Conservation (phyloP, 225 moss, liverwort and hornwort species). For the Sphagnum contortum region DNA sequence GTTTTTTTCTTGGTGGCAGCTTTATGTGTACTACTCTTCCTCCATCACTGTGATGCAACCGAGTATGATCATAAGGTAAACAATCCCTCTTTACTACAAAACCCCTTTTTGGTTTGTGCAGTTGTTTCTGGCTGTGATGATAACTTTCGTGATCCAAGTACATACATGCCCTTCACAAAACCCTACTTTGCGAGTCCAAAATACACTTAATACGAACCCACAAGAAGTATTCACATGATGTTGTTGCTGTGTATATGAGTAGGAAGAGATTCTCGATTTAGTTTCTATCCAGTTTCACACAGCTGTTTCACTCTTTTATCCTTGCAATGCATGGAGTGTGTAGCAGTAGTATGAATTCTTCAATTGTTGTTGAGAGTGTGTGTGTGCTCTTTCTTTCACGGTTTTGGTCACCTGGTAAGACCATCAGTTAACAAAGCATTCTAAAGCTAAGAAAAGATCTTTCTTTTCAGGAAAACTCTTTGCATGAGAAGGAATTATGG, state of each 20-base stretch:
- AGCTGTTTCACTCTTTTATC: too few relatives aligned
- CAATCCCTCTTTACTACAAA: neutral
- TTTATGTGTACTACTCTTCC: constrained; percentile 5
- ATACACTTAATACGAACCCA: neutral
- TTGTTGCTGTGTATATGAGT: neutral
- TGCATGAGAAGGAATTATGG: neutral
- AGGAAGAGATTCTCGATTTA: too few relatives aligned
- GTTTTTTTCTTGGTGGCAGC: constrained; percentile 26
- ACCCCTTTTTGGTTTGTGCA: neutral
- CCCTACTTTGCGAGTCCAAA: too few relatives aligned
- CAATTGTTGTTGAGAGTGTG: too few relatives aligned
- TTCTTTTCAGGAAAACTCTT: neutral
- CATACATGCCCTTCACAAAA: too few relatives aligned
- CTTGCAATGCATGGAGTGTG: too few relatives aligned
- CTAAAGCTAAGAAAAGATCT: too few relatives aligned
- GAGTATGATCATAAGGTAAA: constrained; percentile 61
- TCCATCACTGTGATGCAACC: constrained; percentile 36
- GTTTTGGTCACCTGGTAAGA: too few relatives aligned
- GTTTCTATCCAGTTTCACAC: too few relatives aligned
- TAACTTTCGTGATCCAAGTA: neutral
- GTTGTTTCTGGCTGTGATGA: neutral
- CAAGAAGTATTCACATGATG: neutral
- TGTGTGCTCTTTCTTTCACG: too few relatives aligned
- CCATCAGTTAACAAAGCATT: too few relatives aligned
- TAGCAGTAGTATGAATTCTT: too few relatives aligned